Evolutionary conservation across 2,329 filamentous ascomycete species (phyloP), one percentile per base, ranked within the genome.

Genomic region (Juglanconis oblonga): DNA sequence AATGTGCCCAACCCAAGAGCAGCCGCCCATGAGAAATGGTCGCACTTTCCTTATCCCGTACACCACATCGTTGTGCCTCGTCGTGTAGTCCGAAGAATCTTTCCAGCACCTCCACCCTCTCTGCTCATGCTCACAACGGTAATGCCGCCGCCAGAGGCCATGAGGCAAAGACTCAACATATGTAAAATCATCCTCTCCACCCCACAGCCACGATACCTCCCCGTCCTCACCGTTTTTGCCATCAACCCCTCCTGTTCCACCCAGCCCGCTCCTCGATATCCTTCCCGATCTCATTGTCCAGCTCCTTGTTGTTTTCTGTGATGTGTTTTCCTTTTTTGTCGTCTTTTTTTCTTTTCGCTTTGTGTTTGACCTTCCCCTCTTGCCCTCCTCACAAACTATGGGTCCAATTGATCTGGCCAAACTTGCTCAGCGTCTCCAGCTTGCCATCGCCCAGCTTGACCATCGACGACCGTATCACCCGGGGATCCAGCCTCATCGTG

Each of bases 381-480:
- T 29, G 45, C 52, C 61, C 55, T 17, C 36, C 42, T 48, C 14
- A 44, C 17, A 29, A n/a, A 29, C 47, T 45, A 72, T 74, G 69
- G 61, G 61, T 50, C 83, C 83, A 86, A 65, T 77, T 73, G 5
- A 84, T 73, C 29, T 73, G 71, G 1, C 81, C 81, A 58, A 84
- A 82, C 49, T 76, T 74, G 45, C 78, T 76, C 57, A 82, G 68
- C 9, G 85, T 80, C 56, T 92, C 93, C 69, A 98, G 81, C 81
- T 94, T 96, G 59, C 97, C 91, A 63, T 87, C 79, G 48, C 93
- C 94, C 66, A 98, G 81, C 81, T 93, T 96, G 60, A 98, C 92
- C 62, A 94, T 87, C 32, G 87, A 88, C 69, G 93, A 89, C 61
- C 92, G 86, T 64, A 99, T 90, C 86, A 98, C 90, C 59, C 95